Evolutionary conservation across 139 green algal species (phyloP), one percentile per base, ranked within the genome.

Genomic region (Chlorella vulgaris): DNA sequence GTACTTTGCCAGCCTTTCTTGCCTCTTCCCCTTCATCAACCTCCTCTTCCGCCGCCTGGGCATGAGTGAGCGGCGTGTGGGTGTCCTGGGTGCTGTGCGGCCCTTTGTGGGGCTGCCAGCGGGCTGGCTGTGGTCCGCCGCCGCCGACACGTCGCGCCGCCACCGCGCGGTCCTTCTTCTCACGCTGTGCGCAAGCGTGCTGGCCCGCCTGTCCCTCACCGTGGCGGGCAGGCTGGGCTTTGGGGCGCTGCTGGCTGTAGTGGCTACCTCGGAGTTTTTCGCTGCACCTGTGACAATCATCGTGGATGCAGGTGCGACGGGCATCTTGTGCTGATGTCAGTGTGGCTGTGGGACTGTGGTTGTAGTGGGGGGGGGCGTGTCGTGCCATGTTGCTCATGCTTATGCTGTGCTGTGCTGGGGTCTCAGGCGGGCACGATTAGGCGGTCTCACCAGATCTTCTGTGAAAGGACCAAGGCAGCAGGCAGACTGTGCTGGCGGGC

Each of bases 1-100:
- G 10, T 86, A 71, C 66, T 88, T 90, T 58, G 65, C 84, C n/a
- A 63, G 81, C 7, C 69, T 76, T 5, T 61, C 69, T 29, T 76
- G 42, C 68, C 55, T 75, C 7, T 82, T 82, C 31, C 89, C 89
- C 4, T 93, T 86, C 69, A 42, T 93, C 24, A 93, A 91, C 75
- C 53, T 93, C 21, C 75, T 86, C 62, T 93, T 88, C 77, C 39
- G 87, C 0, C n/a, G 55, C 4, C 28, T 74, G 1, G 89, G 88
- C 33, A 60, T 92, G 18, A 77, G 21, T 0, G 85, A 91, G 24
- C 60, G 69, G 4, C 76, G 84, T 60, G 88, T 92, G 38, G 84
- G 88, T 3, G 15, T 81, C 6, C 63, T 91, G 33, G 83, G 86
- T 19, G 74, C 83, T 33, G n/a, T 85, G 1, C 43, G 63, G 10